Conservation (phyloP, 2,329 filamentous ascomycete species). For the Cercospora sesami region DNA sequence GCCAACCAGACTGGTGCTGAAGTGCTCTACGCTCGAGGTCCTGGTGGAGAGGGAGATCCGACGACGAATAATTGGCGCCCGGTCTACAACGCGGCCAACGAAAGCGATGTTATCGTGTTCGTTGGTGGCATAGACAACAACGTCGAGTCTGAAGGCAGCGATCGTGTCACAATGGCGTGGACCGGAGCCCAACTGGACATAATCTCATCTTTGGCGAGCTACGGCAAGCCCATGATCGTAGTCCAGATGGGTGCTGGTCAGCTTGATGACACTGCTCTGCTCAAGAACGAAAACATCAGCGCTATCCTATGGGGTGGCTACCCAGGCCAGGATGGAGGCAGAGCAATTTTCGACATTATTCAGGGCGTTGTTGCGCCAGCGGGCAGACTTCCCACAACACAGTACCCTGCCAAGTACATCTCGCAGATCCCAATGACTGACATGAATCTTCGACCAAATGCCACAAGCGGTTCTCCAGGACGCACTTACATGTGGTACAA, state of each 20-base stretch:
- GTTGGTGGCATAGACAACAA: constrained; percentile 57
- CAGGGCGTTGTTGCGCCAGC: constrained; percentile 54
- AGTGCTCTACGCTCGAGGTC: constrained; percentile 48
- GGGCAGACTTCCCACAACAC: constrained; percentile 56
- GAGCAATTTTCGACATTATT: constrained; percentile 56
- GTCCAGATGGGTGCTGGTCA: constrained; percentile 55
- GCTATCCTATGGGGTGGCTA: constrained; percentile 60
- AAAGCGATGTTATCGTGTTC: constrained; percentile 56
- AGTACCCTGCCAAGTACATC: constrained; percentile 57
- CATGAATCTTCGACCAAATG: constrained; percentile 55
- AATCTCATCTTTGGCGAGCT: constrained; percentile 49
- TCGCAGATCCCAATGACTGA: constrained; percentile 55
- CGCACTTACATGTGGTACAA: constrained; percentile 62
- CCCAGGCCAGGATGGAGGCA: constrained; percentile 61
- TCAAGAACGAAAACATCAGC: constrained; percentile 51
- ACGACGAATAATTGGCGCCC: constrained; percentile 38
- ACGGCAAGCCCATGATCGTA: constrained; percentile 54
- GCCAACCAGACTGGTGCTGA: constrained; percentile 50
- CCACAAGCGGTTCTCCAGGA: constrained; percentile 47
- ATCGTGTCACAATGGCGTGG: constrained; percentile 56
- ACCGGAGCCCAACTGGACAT: constrained; percentile 53
- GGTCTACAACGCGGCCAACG: constrained; percentile 41
- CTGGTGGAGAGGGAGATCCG: constrained; percentile 38
- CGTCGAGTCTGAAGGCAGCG: constrained; percentile 55
- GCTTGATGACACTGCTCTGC: constrained; percentile 54